Conservation (phyloP, 257 asterid genomes). For the Solanum bulbocastanum region DNA sequence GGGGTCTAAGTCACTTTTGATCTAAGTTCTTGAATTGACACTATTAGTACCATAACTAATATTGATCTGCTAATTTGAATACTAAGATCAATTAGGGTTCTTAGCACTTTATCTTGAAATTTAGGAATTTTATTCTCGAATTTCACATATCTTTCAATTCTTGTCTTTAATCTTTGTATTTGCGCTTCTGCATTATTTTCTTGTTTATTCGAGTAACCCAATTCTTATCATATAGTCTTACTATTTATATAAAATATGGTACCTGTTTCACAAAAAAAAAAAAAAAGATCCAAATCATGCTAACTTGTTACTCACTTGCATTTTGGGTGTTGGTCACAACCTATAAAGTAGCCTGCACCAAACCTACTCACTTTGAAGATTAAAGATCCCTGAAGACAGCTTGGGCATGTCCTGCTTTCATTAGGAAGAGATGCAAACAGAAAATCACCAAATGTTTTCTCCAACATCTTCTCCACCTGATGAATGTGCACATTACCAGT, state of each 20-base stretch:
- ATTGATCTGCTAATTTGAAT: not conserved
- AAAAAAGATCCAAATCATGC: not conserved
- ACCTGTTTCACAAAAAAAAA: not conserved
- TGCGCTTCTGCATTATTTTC: not conserved
- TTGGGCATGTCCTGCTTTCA: conserved; percentile 74
- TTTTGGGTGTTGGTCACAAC: conserved; percentile 90
- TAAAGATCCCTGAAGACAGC: conserved; percentile 68
- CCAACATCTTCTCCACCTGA: conserved; percentile 94
- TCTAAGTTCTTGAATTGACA: not conserved
- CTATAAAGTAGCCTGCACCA: conserved; percentile 89
- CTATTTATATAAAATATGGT: not conserved
- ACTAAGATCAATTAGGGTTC: too few species aligned
- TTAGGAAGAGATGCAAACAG: conserved; percentile 62
- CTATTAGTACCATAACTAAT: not conserved
- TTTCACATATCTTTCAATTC: not conserved
- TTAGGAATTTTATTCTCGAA: not conserved
- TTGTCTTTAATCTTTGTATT: not conserved
- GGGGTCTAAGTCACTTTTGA: not conserved
- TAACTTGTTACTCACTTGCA: conserved; percentile 64
- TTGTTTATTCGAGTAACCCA: not conserved
- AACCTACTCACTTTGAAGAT: conserved; percentile 80
- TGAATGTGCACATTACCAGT: conserved; percentile 57
- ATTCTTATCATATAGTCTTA: not conserved
- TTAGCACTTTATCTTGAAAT: not conserved
- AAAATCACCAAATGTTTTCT: conserved; percentile 62